A percentile compares a stretch with the other conserved stretches of the same genome.
phyloP scores from a whole-genome alignment of 2,329 filamentous ascomycete species.

The Trichoderma guizhouense region DNA sequence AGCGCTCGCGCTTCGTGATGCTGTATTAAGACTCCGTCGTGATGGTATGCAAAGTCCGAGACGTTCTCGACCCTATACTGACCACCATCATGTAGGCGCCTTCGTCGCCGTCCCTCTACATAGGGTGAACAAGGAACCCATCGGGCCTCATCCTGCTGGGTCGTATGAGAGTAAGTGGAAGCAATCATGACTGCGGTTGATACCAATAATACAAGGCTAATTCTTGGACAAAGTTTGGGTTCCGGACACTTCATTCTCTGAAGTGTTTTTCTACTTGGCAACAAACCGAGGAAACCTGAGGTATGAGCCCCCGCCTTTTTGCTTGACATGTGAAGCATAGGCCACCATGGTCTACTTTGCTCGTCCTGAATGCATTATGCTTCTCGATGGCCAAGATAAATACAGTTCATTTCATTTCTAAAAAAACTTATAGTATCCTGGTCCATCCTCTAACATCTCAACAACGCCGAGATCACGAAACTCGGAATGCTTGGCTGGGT shows the following conservation, averaged over 20 bases:
- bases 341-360: not conserved
- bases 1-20: slow-evolving; percentile 33
- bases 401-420: not conserved
- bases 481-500: slow-evolving; percentile 34
- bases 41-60: slow-evolving; percentile 25
- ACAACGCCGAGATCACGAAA: slow-evolving; percentile 33
- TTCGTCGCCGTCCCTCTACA: slow-evolving; percentile 34
- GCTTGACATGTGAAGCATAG: not conserved
- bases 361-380: not conserved
- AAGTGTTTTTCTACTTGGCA: slow-evolving; percentile 35
- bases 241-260: slow-evolving; percentile 34
- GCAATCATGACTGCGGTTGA: not conserved
- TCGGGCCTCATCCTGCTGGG: slow-evolving; percentile 34
- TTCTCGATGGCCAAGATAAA: not conserved
- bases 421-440: slow-evolving; percentile 25
- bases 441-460: slow-evolving; percentile 32
- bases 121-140: slow-evolving; percentile 32
- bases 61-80: not conserved
- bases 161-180: slow-evolving; percentile 33
- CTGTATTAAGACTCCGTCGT: slow-evolving; percentile 31
- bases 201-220: not conserved
- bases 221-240: slow-evolving; percentile 29
- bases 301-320: slow-evolving; percentile 2
- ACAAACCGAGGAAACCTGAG: slow-evolving; percentile 32
- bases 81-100: slow-evolving; percentile 24